Conservation (phyloP, 169 alveolate genomes). For the Cryptosporidium ubiquitum region DNA sequence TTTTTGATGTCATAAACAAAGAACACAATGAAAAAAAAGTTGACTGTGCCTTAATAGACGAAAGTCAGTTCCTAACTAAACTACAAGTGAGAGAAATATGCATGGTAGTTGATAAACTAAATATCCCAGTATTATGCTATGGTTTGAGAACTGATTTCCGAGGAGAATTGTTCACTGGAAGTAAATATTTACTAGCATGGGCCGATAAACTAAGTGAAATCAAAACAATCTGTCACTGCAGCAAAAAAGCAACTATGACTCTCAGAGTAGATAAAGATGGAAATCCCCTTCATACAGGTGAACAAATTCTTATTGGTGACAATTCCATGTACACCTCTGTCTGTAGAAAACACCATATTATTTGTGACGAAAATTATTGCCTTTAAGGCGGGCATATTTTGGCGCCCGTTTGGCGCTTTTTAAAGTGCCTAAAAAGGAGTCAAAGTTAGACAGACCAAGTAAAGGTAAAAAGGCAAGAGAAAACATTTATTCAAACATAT, state of each 20-base stretch:
- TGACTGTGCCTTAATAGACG: conserved; percentile 42
- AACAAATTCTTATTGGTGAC: conserved; percentile 57
- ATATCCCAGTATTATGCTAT: conserved; percentile 55
- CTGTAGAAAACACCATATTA: conserved; percentile 43
- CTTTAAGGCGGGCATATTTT: neutral
- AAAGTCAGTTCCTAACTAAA: conserved; percentile 44
- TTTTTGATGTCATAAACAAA: conserved; percentile 1
- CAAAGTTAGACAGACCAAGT: conserved; percentile 28
- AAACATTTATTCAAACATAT: neutral
- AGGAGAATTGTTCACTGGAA: conserved; percentile 53
- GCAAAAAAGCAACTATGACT: conserved; percentile 67
- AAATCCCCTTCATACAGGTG: conserved; percentile 2
- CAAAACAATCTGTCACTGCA: conserved; percentile 61
- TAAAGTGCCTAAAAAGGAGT: conserved; percentile 3
- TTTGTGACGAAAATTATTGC: neutral
- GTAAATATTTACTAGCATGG: conserved; percentile 69
- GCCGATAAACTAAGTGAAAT: conserved; percentile 55
- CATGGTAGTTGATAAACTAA: conserved; percentile 31
- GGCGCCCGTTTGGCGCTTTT: neutral
- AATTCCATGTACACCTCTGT: conserved; percentile 36
- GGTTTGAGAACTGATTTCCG: conserved; percentile 61
- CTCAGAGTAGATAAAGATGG: conserved; percentile 24
- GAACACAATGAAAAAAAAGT: neutral
- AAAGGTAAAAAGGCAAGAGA: conserved; percentile 9
- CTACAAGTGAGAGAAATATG: conserved; percentile 39